These are phyloP conservation scores for Stereocaulon alpinum DNA, from an alignment of 495 filamentous ascomycete species.

Conservation along the genomic window DNA sequence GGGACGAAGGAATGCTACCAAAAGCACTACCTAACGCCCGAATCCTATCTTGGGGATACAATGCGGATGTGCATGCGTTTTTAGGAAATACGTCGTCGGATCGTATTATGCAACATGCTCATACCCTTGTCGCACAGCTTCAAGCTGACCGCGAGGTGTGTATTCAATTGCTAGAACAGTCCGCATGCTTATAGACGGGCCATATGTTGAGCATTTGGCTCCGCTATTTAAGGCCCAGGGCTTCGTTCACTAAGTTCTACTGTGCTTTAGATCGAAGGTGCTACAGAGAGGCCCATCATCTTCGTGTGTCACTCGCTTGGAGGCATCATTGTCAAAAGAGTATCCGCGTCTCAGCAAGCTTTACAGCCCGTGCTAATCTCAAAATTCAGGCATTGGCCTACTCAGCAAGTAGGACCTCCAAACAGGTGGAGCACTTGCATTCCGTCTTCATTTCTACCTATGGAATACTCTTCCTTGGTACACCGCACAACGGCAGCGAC, in stretches of 20 bases:
- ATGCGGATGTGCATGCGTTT: conserved; percentile 18
- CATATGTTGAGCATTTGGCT: background rate
- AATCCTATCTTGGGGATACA: conserved; percentile 24
- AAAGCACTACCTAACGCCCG: conserved; percentile 16
- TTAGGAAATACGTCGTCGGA: conserved; percentile 16
- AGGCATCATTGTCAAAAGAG: conserved; percentile 17
- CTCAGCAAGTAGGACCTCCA: conserved; percentile 7
- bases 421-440: conserved; percentile 19
- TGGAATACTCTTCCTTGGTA: conserved; percentile 31
- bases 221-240: too few relatives aligned
- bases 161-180: too few relatives aligned
- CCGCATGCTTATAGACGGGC: background rate
- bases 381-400: conserved; percentile 10
- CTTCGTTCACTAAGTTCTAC: background rate
- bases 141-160: conserved; percentile 12
- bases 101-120: conserved; percentile 23
- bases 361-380: background rate
- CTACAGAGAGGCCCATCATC: conserved; percentile 13
- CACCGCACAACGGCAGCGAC: conserved; percentile 26
- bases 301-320: conserved; percentile 15
- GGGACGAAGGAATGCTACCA: conserved; percentile 21
- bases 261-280: conserved; percentile 5
- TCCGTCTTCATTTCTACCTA: conserved; percentile 29
- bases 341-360: background rate
- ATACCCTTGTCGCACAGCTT: conserved; percentile 23